Evolutionary conservation across 306 rosid genomes (phyloP), one percentile per base, ranked within the genome.

Genomic region (Malus sylvestris): DNA sequence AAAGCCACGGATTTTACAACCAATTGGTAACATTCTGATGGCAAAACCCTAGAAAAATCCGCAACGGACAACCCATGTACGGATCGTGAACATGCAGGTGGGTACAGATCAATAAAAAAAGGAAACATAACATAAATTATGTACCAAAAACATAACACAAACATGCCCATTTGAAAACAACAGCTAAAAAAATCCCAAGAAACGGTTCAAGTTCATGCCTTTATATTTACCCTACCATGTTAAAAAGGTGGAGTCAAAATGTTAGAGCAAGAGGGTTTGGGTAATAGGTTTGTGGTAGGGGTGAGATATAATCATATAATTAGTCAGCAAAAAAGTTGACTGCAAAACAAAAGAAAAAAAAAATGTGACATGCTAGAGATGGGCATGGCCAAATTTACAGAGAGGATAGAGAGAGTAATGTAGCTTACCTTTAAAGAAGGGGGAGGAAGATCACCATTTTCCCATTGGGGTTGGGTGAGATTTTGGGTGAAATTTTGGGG

Each of bases 341-440:
- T n/a, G 86, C 76, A 73, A 63, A 46, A 40, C 13, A 3, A 44
- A 46, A n/a, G 10, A 45, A 46, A 45, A 53, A 70, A 64, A 79
- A 85, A 70, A 87, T 84, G 93, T 88, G 88, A 89, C 88, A 89
- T 80, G 73, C 82, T 49, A 49, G 68, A 86, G 78, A 83, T 64
- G 68, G 78, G 40, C 71, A 75, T 83, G 52, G 49, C 81, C 64
- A 78, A 76, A 71, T 45, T 81, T 77, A 81, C 85, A 81, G 89
- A 60, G 42, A 81, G 53, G 25, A 67, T 32, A 67, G 46, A 16
- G 81, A 85, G 67, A 16, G 67, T 59, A 77, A 78, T 73, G 82
- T 79, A 83, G 80, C 86, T 83, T 75, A 35, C 51, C 70, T 64
- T 64, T 70, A 55, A 49, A 76, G 15, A 76, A 33, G 32, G 71